Base-by-base conservation (phyloP, 345 rosid genomes). In the Atalantia buxifolia region DNA sequence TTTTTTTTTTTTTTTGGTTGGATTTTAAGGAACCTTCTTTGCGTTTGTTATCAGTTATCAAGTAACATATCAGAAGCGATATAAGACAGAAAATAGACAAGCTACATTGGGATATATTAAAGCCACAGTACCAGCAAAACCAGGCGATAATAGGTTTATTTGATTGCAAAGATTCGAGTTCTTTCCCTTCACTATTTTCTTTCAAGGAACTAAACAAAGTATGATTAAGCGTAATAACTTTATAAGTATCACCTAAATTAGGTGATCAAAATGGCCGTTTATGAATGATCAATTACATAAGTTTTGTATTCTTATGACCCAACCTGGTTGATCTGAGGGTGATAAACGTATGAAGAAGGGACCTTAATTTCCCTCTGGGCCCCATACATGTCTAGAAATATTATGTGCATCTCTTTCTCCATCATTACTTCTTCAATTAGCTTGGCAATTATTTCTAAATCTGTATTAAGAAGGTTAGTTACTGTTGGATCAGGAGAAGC, bases 1-100 rank as follows among this genome's bases (percentile, higher is more conserved):
- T 74, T 69, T 74, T 69, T 69, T 69, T 80, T 66, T 74, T 50
- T 36, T 36, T 74, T 71, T 5, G 36, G 36, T 80, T 81, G 77
- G 64, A 70, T 60, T 83, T 71, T 25, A 87, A 83, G 90, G 70
- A 85, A 88, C 83, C 81, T n/a, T 36, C 61, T 45, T 72, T 28
- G 68, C 69, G 73, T 79, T 76, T 82, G 81, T 78, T 78, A 71
- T 60, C 77, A 69, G 77, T 55, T 80, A 71, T 60, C 75, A 55
- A 74, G 59, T 69, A 81, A 79, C 77, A 73, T 66, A 4, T 14
- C 21, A 50, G n/a, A 69, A 61, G 55, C 42, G 42, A 10, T 63
- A 73, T 24, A 56, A 75, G 62, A 75, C 7, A 38, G 13, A 56
- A 31, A 28, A 18, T 48, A 12, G 55, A 74, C 30, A 38, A 56